These are phyloP conservation scores for Xylariaceae sp. DNA, from an alignment of 2,329 filamentous ascomycete genomes.

Conservation along the genomic window DNA sequence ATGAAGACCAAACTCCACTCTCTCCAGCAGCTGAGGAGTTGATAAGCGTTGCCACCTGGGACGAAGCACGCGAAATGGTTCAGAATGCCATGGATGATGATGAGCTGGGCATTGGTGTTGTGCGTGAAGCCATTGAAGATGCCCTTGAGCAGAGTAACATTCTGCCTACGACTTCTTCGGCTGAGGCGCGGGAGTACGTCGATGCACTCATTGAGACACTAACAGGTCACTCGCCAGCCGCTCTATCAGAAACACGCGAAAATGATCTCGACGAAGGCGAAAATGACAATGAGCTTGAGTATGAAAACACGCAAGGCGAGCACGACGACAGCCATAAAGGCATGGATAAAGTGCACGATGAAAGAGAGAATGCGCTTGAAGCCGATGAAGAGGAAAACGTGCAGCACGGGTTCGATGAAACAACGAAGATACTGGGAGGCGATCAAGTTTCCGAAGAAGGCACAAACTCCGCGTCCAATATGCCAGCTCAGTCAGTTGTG, in stretches of 20 bases:
- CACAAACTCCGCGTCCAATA: too few relatives aligned
- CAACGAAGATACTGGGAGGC: too few relatives aligned
- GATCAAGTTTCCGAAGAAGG: too few relatives aligned
- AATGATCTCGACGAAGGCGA: constrained; percentile 7
- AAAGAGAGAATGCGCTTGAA: too few relatives aligned
- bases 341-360: constrained; percentile 1
- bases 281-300: constrained; percentile 2
- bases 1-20: constrained; percentile 8
- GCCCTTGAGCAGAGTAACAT: constrained; percentile 54
- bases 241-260: constrained; percentile 1
- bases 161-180: constrained; percentile 40
- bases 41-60: constrained; percentile 43
- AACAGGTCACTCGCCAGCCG: constrained; percentile 28
- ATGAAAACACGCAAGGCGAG: constrained; percentile 6
- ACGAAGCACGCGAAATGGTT: constrained; percentile 51
- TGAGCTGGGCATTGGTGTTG: constrained; percentile 46
- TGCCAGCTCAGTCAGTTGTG: too few relatives aligned
- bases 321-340: background rate
- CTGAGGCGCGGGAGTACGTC: constrained; percentile 46
- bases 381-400: too few relatives aligned
- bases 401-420: too few relatives aligned
- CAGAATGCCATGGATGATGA: constrained; percentile 57
- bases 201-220: constrained; percentile 49
- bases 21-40: constrained; percentile 22
- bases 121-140: constrained; percentile 52